Base-by-base conservation (phyloP, 331 rosid species). In the Quercus lobata region DNA sequence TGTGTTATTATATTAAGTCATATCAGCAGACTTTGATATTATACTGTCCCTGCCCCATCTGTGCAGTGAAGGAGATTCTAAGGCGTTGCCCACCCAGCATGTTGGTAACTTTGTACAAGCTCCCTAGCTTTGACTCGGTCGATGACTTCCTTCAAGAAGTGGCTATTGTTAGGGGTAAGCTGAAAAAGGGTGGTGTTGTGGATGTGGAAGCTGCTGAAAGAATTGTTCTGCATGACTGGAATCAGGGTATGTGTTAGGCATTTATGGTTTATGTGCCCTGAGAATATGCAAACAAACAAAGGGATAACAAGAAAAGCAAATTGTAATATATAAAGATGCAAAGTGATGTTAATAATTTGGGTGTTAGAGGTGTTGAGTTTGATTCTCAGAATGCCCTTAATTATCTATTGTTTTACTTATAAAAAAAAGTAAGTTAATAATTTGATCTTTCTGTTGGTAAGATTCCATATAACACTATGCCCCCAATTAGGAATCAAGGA, bases 141-240 rank as follows among this genome's bases (percentile, higher is more conserved):
- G 98, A 96, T 17, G 98, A 93, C 83, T 93, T 91, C 76, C 84
- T 96, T 56, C 94, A 84, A 81, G 89, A 87, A 88, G 91, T 96
- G 18, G 98, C 98, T 55, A 79, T 91, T 32, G 92, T 93, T 76
- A 89, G 98, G 87, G 98, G 99, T 25, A 96, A 89, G 86, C 97
- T 93, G 30, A 96, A 89, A 84, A 93, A 90, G 80, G 98, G 97
- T 60, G 98, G 97, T 61, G 30, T 93, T 63, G 86, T 90, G 76
- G 98, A 96, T 78, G 71, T 85, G 22, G 90, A 76, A 9, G 88
- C 99, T 79, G 85, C 97, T 49, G 98, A 97, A 44, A 89, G 93
- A 87, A 93, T 91, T 12, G 78, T 90, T 77, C 92, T 96, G 79
- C 98, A 88, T 70, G 99, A 93, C 80, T 96, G 98, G 98, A 96